A percentile compares a stretch with the other conserved stretches of the same genome.
These are phyloP conservation scores for Leptoxyphium fumago DNA, from an alignment of 2,329 filamentous ascomycete genomes.

Conservation along the genomic window DNA sequence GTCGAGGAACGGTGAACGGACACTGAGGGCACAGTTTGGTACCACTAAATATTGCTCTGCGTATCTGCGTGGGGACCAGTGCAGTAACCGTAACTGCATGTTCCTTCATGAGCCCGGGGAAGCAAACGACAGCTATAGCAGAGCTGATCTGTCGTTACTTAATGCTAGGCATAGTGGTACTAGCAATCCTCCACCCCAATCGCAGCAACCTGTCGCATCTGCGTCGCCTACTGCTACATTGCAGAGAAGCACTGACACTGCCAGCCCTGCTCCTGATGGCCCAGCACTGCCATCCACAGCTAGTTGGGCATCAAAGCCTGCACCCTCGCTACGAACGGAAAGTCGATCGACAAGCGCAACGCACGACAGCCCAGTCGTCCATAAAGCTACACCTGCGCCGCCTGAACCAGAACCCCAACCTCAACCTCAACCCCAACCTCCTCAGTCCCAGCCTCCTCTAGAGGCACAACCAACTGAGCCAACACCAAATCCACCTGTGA, in stretches of 20 bases:
- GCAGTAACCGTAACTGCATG: constrained; percentile 93
- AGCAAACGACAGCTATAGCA: constrained; percentile 89
- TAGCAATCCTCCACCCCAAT: constrained; percentile 35
- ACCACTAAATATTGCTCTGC: constrained; percentile 99
- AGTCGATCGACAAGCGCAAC: constrained; percentile 72
- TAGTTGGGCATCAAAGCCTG: constrained; percentile 69
- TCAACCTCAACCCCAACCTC: constrained; percentile 3
- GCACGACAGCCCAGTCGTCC: constrained; percentile 61
- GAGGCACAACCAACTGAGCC: not conserved
- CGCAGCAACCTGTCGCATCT: constrained; percentile 36
- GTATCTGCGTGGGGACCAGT: constrained; percentile 85
- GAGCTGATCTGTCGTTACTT: constrained; percentile 87
- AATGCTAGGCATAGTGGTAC: constrained; percentile 70
- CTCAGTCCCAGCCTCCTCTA: constrained; percentile 5
- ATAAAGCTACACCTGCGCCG: constrained; percentile 20
- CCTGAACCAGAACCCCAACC: constrained; percentile 16
- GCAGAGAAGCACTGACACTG: constrained; percentile 28
- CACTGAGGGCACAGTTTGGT: constrained; percentile 62
- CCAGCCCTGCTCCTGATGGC: constrained; percentile 41
- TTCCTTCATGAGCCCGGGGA: constrained; percentile 98
- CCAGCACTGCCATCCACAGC: constrained; percentile 88
- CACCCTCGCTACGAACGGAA: constrained; percentile 51
- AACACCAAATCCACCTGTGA: constrained; percentile 2
- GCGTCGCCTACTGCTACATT: constrained; percentile 45
- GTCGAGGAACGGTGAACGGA: constrained; percentile 75